phyloP scores from a whole-genome alignment of 768 basidiomycete genomes.

The Megacollybia marginata region DNA sequence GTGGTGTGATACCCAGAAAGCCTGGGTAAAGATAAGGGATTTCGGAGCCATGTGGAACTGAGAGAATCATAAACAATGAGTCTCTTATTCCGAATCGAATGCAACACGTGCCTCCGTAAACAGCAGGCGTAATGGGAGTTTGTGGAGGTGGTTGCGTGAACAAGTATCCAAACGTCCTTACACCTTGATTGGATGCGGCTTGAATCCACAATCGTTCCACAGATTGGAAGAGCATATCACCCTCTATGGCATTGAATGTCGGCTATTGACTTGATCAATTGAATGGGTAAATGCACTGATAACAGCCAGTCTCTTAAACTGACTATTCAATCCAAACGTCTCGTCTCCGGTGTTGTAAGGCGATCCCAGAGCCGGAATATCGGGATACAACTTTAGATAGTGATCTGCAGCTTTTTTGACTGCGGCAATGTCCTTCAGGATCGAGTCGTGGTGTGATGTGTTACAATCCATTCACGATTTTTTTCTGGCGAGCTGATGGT shows the following conservation, averaged over 20 bases:
- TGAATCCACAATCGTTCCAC: not conserved
- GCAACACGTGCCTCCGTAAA: not conserved
- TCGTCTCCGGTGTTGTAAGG: slow-evolving; percentile 22
- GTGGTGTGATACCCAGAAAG: not conserved
- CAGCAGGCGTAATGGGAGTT: not conserved
- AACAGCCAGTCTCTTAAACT: slow-evolving; percentile 16
- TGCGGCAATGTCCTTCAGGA: not conserved
- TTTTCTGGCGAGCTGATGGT: not conserved
- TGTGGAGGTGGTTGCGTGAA: not conserved
- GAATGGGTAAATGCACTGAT: slow-evolving; percentile 5
- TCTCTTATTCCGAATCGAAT: not conserved
- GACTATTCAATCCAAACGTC: slow-evolving; percentile 26
- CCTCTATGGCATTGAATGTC: not conserved
- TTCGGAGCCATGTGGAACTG: not conserved
- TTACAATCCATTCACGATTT: not conserved
- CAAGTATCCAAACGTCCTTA: not conserved
- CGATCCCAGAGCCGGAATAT: slow-evolving; percentile 19
- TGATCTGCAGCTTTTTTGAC: not conserved
- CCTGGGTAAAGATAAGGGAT: not conserved
- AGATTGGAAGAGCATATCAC: not conserved
- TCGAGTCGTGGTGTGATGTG: not conserved
- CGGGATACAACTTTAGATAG: slow-evolving; percentile 18
- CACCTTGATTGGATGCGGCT: not conserved
- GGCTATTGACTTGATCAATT: no score
- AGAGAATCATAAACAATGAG: not conserved